Conservation (phyloP, 345 rosid species). For the Salix suchowensis region DNA sequence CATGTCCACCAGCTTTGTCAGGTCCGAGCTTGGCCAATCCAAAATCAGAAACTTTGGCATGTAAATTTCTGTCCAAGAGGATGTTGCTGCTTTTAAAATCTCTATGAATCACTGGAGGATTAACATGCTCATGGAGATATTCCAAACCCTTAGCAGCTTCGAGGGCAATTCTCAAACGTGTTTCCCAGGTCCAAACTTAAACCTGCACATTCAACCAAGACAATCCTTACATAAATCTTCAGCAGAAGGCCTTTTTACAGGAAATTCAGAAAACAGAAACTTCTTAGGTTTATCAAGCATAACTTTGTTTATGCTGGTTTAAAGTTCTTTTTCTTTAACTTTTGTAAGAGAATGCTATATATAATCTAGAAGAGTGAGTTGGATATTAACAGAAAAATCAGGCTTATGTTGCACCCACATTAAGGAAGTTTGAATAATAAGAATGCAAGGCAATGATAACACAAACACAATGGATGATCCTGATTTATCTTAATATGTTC, state of each 20-base stretch:
- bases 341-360: no score
- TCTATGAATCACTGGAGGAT: conserved; percentile 32
- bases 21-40: conserved; percentile 34
- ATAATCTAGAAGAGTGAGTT: no score
- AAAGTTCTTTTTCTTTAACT: background rate
- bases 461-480: no score
- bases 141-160: conserved; percentile 33
- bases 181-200: conserved; percentile 27
- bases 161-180: conserved; percentile 28
- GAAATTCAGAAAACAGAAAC: background rate
- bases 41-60: conserved; percentile 28
- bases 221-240: background rate
- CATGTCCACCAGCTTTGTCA: conserved; percentile 29
- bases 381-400: no score
- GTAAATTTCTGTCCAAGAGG: conserved; percentile 26
- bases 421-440: no score
- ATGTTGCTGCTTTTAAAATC: conserved; percentile 30
- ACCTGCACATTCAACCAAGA: conserved; percentile 37
- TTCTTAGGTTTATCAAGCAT: background rate
- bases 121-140: conserved; percentile 30
- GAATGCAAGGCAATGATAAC: no score
- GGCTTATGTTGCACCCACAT: no score
- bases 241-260: background rate
- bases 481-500: no score
- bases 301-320: background rate